phyloP scores from a whole-genome alignment of 768 basidiomycete genomes.

The Tylopilus plumbeoviolaceoides region DNA sequence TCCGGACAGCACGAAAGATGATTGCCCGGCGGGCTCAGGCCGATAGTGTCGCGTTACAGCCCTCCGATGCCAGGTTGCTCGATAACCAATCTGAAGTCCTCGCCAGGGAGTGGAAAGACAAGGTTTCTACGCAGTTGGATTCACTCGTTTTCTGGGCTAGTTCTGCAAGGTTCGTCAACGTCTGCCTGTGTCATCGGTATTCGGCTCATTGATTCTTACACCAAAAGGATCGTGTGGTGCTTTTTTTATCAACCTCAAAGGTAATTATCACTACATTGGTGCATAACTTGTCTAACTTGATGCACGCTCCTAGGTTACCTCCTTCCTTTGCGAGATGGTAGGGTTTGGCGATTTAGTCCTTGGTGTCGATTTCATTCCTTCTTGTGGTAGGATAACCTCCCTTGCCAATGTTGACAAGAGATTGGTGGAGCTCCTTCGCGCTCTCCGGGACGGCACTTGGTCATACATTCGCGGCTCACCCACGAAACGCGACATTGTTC shows the following conservation, averaged over 20 bases:
- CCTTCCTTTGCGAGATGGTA: constrained; percentile 59
- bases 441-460: constrained; percentile 53
- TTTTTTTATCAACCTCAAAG: constrained; percentile 75
- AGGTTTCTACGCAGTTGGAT: constrained; percentile 50
- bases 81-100: constrained; percentile 19
- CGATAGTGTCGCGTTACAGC: neutral
- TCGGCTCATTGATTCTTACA: constrained; percentile 3
- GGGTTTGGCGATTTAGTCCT: neutral
- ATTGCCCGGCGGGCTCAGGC: neutral
- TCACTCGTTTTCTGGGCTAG: constrained; percentile 73
- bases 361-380: neutral
- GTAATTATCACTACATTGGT: constrained; percentile 31
- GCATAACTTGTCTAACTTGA: neutral
- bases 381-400: constrained; percentile 50
- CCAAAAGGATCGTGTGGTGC: constrained; percentile 80
- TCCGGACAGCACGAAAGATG: constrained; percentile 17
- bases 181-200: neutral
- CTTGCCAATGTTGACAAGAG: constrained; percentile 66
- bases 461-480: constrained; percentile 49
- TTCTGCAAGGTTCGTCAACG: constrained; percentile 58
- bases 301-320: constrained; percentile 33
- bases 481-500: constrained; percentile 38
- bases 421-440: constrained; percentile 50
- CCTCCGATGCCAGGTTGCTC: constrained; percentile 1
- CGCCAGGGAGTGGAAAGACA: constrained; percentile 28